Conservation (phyloP, 139 green algal species). For the Mychonastes homosphaera region DNA sequence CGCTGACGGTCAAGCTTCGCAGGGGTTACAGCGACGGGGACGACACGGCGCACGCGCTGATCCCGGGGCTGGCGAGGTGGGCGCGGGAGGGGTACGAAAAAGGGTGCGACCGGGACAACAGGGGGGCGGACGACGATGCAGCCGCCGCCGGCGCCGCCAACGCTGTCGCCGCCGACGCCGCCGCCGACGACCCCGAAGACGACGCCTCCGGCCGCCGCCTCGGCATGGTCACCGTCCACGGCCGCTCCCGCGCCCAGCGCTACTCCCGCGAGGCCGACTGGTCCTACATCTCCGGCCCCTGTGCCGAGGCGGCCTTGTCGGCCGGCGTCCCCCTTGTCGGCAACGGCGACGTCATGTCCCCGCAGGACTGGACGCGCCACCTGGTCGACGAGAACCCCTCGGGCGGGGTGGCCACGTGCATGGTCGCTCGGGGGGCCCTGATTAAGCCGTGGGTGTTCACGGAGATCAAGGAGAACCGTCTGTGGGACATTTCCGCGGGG, state of each 20-base stretch:
- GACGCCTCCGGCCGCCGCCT: constrained; percentile 75
- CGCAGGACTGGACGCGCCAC: constrained; percentile 63
- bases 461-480: constrained; percentile 87
- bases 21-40: constrained; percentile 31
- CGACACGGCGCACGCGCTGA: constrained; percentile 14
- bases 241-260: constrained; percentile 83
- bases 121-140: too few species aligned
- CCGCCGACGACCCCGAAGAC: too few species aligned
- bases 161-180: too few species aligned
- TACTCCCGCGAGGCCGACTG: constrained; percentile 75
- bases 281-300: constrained; percentile 44
- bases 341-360: constrained; percentile 85
- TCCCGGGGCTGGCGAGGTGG: constrained; percentile 18
- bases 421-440: constrained; percentile 87
- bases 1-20: constrained; percentile 86
- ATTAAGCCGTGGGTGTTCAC: constrained; percentile 98
- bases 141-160: too few species aligned
- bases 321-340: constrained; percentile 65
- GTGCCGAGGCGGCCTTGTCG: constrained; percentile 8
- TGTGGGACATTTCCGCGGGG: constrained; percentile 87
- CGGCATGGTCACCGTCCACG: constrained; percentile 83
- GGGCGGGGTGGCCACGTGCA: constrained; percentile 54
- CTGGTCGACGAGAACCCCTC: constrained; percentile 15
- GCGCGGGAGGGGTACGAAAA: too few species aligned
- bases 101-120: too few species aligned